Percentiles rank a stretch among this genome's conserved stretches.
phyloP scores from a whole-genome alignment of 2,329 filamentous ascomycete species.

The Teratosphaeriaceae sp. region DNA sequence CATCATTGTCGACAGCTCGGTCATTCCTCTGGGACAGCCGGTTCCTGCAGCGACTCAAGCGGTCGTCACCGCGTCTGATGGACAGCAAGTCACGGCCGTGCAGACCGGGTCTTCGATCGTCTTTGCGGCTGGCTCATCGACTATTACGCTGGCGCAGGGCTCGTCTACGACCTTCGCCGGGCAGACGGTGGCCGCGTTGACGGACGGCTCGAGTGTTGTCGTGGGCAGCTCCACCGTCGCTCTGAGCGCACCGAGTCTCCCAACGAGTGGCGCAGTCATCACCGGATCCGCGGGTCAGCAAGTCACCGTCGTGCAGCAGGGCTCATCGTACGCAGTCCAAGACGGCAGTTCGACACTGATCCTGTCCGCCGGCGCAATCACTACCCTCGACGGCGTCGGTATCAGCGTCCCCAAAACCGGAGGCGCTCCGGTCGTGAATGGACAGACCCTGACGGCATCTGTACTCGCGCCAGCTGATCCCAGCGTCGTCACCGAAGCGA shows the following conservation, averaged over 20 bases:
- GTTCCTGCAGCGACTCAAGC: neutral
- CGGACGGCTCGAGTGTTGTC: neutral
- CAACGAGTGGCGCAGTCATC: neutral
- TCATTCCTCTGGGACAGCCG: neutral
- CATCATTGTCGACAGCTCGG: neutral
- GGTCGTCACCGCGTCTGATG: neutral
- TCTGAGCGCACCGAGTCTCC: neutral
- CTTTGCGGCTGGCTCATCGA: neutral
- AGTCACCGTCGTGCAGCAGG: conserved; percentile 1
- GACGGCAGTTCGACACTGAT: neutral
- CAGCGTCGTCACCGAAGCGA: neutral
- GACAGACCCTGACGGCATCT: neutral
- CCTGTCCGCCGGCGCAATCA: neutral
- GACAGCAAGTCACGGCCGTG: neutral
- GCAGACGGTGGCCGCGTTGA: neutral
- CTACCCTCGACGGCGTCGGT: neutral
- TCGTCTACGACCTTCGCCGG: neutral
- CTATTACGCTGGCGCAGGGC: neutral
- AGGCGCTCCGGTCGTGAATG: neutral
- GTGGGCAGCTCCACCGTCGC: neutral
- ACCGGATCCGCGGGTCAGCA: neutral
- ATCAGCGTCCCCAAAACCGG: conserved; percentile 1
- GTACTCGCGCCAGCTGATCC: neutral
- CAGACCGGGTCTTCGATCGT: neutral
- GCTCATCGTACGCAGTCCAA: conserved; percentile 2